A percentile compares a stretch with the other conserved stretches of the same genome.
phyloP scores from a whole-genome alignment of 2,329 filamentous ascomycete species.

The Cladophialophora bantiana region DNA sequence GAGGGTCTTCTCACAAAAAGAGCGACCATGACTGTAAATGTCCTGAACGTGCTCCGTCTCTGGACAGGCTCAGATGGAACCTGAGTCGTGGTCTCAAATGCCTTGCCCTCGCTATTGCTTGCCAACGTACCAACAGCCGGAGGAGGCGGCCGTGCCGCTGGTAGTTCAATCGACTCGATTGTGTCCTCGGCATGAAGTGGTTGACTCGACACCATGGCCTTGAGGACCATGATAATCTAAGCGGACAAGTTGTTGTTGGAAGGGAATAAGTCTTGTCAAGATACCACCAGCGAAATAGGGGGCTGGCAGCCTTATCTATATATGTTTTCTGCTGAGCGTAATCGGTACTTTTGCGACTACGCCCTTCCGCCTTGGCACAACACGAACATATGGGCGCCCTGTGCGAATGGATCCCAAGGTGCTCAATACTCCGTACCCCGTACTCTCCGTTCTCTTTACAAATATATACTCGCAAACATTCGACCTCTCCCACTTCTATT shows the following conservation, averaged over 20 bases:
- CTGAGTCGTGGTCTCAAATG: not conserved
- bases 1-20: slow-evolving; percentile 40
- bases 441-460: too few species aligned
- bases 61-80: not conserved
- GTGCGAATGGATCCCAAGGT: too few species aligned
- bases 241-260: not conserved
- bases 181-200: not conserved
- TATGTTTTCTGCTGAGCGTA: not conserved
- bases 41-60: slow-evolving; percentile 39
- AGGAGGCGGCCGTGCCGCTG: not conserved
- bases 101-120: not conserved
- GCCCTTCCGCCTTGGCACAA: slow-evolving; percentile 1
- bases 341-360: not conserved
- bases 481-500: too few species aligned
- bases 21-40: slow-evolving; percentile 42
- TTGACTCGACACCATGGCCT: not conserved
- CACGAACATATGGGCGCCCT: too few species aligned
- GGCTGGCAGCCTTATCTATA: not conserved
- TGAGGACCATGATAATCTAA: not conserved
- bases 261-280: not conserved
- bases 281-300: not conserved
- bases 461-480: too few species aligned
- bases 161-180: not conserved
- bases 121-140: not conserved
- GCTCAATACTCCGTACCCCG: too few species aligned